Evolutionary conservation across 441 rosid species (phyloP).

Genomic region (Erodium moschatum): DNA sequence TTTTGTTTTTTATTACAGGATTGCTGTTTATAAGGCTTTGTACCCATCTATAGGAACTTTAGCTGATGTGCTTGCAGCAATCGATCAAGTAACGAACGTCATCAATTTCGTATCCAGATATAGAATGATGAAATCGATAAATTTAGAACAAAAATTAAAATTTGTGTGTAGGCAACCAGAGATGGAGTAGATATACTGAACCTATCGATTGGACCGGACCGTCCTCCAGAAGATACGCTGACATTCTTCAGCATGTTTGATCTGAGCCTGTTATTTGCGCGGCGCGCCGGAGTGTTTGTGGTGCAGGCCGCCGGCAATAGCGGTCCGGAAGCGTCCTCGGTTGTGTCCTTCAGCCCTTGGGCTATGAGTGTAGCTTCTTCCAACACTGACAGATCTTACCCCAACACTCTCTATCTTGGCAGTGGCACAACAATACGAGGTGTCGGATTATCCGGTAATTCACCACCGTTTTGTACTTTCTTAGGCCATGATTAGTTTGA

Average conservation of each 20-base stretch:
- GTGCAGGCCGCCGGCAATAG: conserved; percentile 58
- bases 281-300: conserved; percentile 55
- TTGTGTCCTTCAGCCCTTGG: conserved; percentile 62
- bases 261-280: conserved; percentile 38
- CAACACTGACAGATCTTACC: conserved; percentile 44
- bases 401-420: conserved; percentile 40
- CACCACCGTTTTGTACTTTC: neutral
- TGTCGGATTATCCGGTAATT: conserved; percentile 46
- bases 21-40: conserved; percentile 55
- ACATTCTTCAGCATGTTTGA: conserved; percentile 48
- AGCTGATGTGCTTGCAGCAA: conserved; percentile 58
- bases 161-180: conserved; percentile 33
- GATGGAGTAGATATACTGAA: conserved; percentile 56
- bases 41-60: conserved; percentile 50
- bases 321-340: conserved; percentile 50
- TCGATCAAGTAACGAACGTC: conserved; percentile 43
- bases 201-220: conserved; percentile 39
- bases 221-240: conserved; percentile 41
- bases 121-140: neutral
- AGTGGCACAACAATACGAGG: conserved; percentile 39
- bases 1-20: conserved; percentile 25
- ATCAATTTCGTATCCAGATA: too few relatives aligned
- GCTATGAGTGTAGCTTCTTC: conserved; percentile 39
- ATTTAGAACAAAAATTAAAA: neutral
- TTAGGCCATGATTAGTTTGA: neutral